Evolutionary conservation across 164 flowering plant species (phyloP).

Genomic region (Kingdonia uniflora): DNA sequence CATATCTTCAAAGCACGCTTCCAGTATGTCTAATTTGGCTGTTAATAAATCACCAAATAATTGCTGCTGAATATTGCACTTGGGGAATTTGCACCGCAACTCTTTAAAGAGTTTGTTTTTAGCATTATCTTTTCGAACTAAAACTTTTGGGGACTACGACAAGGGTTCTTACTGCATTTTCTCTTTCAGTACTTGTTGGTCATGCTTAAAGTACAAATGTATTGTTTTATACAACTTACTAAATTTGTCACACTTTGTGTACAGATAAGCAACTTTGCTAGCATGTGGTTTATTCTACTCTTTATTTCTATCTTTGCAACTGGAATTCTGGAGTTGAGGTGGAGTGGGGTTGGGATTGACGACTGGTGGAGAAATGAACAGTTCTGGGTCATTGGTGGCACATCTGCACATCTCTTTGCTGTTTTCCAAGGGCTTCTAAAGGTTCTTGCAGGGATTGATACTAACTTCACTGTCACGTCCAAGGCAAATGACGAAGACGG

Average conservation of each 20-base stretch:
- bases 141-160: background rate
- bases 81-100: too few relatives aligned
- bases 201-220: too few relatives aligned
- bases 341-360: constrained; percentile 90
- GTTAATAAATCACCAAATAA: too few relatives aligned
- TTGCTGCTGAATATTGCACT: too few relatives aligned
- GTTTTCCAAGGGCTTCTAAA: constrained; percentile 93
- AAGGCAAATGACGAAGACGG: constrained; percentile 94
- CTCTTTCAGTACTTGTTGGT: background rate
- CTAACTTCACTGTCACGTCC: constrained; percentile 95
- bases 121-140: too few relatives aligned
- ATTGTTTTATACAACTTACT: too few relatives aligned
- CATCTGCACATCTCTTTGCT: constrained; percentile 93
- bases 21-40: too few relatives aligned
- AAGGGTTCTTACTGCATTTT: background rate
- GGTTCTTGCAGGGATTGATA: constrained; percentile 91
- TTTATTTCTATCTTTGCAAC: constrained; percentile 76
- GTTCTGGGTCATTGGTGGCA: constrained; percentile 98
- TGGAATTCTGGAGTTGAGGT: constrained; percentile 80
- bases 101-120: too few relatives aligned
- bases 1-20: too few relatives aligned
- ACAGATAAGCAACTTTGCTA: constrained; percentile 94
- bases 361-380: constrained; percentile 99
- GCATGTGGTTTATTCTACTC: constrained; percentile 87
- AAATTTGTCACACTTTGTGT: too few relatives aligned